Evolutionary conservation across 805 yeast genomes (phyloP), one percentile per base, ranked within the genome.

Genomic region (Hanseniaspora thailandica): DNA sequence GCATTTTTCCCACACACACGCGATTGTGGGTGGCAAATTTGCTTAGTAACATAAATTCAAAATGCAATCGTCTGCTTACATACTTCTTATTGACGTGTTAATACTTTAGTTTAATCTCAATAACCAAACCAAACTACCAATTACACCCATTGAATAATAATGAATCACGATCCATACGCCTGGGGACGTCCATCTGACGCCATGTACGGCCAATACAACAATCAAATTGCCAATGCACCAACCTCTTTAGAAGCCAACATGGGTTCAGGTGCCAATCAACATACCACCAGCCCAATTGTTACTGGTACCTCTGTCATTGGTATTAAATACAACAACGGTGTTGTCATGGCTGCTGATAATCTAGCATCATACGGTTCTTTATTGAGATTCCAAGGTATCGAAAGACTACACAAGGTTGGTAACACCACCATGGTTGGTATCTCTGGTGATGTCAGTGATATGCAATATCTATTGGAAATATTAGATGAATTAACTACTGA

Each of bases 251-350:
- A 43, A 34, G 35, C 19, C n/a, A n/a, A 22, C 20, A 31, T 28
- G 23, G 88, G 88, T 26, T 71, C 71, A 44, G 76, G 80, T 64
- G 96, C 97, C 30, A 77, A 74, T 54, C 78, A 81, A 81, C 82
- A 86, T 67, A 90, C 98, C 2, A 95, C 86, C 66, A 87, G 82
- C 64, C 99, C 99, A 46, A 84, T 86, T 59, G 86, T 93, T 56
- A 93, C 99, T 13, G 97, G 98, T 64, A 86, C 97, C 0, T 87
- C 96, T 34, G 98, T 93, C 22, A 75, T 93, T 60, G 94, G 93
- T 8, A 76, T 90, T 69, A 93, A 89, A 70, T 93, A 82, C 72
- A 74, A 85, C 57, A 84, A 84, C 60, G 99, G 99, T 38, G 82
- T 93, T 45, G 78, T 93, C 36, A 75, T 93, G 69, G 97, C 99